Base-by-base conservation (phyloP, 768 basidiomycete species). In the Candolleomyces efflorescens region DNA sequence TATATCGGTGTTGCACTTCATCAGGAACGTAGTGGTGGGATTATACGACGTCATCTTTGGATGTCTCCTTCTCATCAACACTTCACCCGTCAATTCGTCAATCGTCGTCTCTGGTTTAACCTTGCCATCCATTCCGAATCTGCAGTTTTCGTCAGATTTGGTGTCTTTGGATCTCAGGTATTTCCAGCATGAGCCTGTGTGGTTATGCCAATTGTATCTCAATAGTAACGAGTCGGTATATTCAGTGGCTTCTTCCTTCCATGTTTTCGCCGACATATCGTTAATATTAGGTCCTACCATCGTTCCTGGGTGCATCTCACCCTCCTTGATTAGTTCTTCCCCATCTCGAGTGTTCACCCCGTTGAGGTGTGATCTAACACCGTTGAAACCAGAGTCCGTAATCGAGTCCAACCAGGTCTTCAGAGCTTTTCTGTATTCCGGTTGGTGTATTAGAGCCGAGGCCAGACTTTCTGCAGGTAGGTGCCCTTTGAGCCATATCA, bases 1-100 rank as follows among this genome's bases (percentile, higher is more conserved):
- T 26, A 54, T 54, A 18, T 59, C 58, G 18, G 52, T 54, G 20
- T 61, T 61, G 24, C 60, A 50, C 17, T 50, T 50, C 3, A 50
- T 1, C 1, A 50, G 49, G 26, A 50, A 50, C 2, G 49, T 50
- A 0, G 18, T 15, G 10, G 24, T 36, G 1, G 27, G 49, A n/a
- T 26, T 50, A n/a, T 6, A 50, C 0, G 26, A 9, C 2, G 49
- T 50, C 49, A 50, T 50, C 7, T 11, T 36, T 3, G 49, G 49
- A 20, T 50, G 17, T 4, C 17, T 5, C 1, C 43, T 3, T 1
- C 20, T 3, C 1, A 44, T 6, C 3, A 6, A 2, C 3, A 44
- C 20, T n/a, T 9, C 5, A 5, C 43, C 43, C 17, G 43, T 44
- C 9, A 10, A 10, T 39, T 9, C 17, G 41, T 44, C 41, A 12